Percentiles rank a stretch among this genome's conserved stretches.
Evolutionary conservation across 495 filamentous ascomycete genomes (phyloP).

Genomic region (Neurospora pannonica): DNA sequence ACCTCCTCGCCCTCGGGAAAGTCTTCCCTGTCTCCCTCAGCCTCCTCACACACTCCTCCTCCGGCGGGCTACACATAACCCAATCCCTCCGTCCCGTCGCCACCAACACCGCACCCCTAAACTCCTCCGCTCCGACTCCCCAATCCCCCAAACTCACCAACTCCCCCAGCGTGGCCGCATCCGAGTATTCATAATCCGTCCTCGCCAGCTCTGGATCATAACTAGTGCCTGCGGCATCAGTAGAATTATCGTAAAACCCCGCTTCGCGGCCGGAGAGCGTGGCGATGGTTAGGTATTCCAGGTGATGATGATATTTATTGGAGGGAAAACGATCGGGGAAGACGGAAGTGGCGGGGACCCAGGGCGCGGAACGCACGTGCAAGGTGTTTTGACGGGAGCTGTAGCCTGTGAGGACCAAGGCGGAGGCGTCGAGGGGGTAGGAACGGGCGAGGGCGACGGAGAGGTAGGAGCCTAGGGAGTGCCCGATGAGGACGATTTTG

Average conservation of each 20-base stretch:
- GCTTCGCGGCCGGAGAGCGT: background rate
- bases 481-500: conserved; percentile 14
- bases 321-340: background rate
- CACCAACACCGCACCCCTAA: background rate
- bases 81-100: conserved; percentile 2
- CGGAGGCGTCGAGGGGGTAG: conserved; percentile 14
- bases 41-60: background rate
- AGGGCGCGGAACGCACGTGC: background rate
- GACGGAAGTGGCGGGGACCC: background rate
- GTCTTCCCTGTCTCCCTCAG: background rate
- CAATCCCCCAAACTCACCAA: background rate
- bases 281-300: background rate
- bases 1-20: background rate
- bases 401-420: conserved; percentile 12
- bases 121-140: background rate
- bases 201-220: background rate
- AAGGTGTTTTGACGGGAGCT: background rate
- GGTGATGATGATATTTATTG: background rate
- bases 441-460: conserved; percentile 5
- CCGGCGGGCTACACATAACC: conserved; percentile 1
- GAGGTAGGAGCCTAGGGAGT: conserved; percentile 19
- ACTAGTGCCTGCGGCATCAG: background rate
- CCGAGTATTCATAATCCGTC: background rate
- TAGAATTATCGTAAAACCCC: background rate
- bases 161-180: background rate